Evolutionary conservation across 768 basidiomycete species (phyloP).

Genomic region (Trametopsis cervina): DNA sequence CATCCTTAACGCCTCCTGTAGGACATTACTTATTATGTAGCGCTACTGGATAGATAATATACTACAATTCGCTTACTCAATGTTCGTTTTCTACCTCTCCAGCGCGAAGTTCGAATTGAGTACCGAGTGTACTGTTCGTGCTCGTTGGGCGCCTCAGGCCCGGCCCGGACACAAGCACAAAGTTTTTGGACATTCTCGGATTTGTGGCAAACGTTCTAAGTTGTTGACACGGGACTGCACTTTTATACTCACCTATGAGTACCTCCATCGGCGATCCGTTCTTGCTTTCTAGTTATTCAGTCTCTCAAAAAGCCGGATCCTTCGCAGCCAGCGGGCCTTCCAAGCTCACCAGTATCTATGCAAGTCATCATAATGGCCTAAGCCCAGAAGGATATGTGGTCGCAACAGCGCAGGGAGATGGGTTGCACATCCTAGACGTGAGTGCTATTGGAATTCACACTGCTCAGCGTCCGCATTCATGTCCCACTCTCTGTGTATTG

Average conservation of each 20-base stretch:
- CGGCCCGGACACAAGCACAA: too few species aligned
- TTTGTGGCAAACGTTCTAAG: too few species aligned
- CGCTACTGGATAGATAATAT: too few species aligned
- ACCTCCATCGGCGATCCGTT: constrained; percentile 33
- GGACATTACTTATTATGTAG: too few species aligned
- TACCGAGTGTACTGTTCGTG: too few species aligned
- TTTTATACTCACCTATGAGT: constrained; percentile 19
- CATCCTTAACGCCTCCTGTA: too few species aligned
- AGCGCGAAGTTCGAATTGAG: too few species aligned
- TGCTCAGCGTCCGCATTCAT: background rate
- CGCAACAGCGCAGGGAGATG: constrained; percentile 65
- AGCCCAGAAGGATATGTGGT: constrained; percentile 52
- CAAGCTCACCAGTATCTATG: constrained; percentile 25
- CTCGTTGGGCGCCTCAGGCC: too few species aligned
- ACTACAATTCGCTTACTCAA: too few species aligned
- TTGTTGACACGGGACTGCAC: too few species aligned
- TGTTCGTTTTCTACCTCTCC: too few species aligned
- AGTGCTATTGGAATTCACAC: constrained; percentile 21
- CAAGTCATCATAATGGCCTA: constrained; percentile 27
- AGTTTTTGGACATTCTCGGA: too few species aligned
- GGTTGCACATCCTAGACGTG: constrained; percentile 71
- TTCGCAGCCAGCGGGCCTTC: constrained; percentile 14
- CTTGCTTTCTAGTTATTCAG: constrained; percentile 32
- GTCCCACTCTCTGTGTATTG: background rate
- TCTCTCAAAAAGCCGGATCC: constrained; percentile 15